phyloP scores from a whole-genome alignment of 140 eudicot species.

The Stevia rebaudiana region DNA sequence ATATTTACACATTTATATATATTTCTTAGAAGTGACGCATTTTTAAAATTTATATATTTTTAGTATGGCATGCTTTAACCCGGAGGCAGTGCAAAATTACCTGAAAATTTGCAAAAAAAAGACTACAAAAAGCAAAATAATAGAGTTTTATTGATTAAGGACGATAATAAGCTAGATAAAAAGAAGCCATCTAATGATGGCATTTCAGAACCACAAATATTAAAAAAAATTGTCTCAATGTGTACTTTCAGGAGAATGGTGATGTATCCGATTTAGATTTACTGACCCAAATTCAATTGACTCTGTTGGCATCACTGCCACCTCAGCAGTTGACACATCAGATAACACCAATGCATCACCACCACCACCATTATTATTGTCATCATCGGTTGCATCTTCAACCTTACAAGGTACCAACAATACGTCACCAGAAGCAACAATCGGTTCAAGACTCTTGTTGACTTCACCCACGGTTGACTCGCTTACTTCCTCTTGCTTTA shows the following conservation, averaged over 20 bases:
- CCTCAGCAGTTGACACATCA: constrained; percentile 51
- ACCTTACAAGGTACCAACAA: constrained; percentile 18
- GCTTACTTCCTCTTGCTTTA: constrained; percentile 29
- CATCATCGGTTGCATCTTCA: constrained; percentile 20
- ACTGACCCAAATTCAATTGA: constrained; percentile 72
- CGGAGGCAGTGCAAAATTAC: background rate
- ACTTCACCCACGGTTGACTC: constrained; percentile 5
- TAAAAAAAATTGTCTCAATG: constrained; percentile 69
- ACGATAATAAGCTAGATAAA: constrained; percentile 14
- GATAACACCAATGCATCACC: constrained; percentile 25
- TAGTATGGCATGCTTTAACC: background rate
- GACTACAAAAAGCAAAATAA: constrained; percentile 23
- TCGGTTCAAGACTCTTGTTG: constrained; percentile 16
- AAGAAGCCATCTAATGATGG: constrained; percentile 18
- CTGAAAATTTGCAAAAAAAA: constrained; percentile 10
- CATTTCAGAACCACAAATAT: constrained; percentile 43
- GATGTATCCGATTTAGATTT: constrained; percentile 88
- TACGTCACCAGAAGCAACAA: constrained; percentile 11
- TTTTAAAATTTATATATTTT: too few species aligned
- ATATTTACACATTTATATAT: too few species aligned
- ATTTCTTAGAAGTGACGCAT: too few species aligned
- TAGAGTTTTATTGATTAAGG: constrained; percentile 24
- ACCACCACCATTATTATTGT: constrained; percentile 22
- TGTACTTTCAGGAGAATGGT: constrained; percentile 96
- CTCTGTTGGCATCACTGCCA: constrained; percentile 58